Percentiles rank a stretch among this genome's conserved stretches.
Conservation (phyloP, 2,329 filamentous ascomycete genomes). For the Xylariales sp. region DNA sequence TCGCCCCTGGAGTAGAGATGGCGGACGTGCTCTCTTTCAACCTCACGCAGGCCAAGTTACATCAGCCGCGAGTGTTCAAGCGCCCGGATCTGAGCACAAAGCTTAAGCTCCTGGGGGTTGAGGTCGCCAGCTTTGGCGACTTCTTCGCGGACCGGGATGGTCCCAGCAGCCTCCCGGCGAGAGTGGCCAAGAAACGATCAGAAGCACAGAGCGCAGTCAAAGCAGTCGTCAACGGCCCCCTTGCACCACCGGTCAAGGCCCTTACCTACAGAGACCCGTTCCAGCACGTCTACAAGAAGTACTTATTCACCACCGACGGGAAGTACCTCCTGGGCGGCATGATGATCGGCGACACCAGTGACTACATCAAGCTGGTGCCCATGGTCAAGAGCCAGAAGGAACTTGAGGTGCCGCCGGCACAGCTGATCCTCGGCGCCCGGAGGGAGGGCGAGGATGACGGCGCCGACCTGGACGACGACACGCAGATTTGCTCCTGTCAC, state of each 20-base stretch:
- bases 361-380: constrained; percentile 85
- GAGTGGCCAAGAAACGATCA: constrained; percentile 38
- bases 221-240: constrained; percentile 48
- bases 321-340: constrained; percentile 91
- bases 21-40: constrained; percentile 90
- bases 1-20: constrained; percentile 89
- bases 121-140: constrained; percentile 90
- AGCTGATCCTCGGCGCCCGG: constrained; percentile 77
- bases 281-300: constrained; percentile 87
- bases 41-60: constrained; percentile 74
- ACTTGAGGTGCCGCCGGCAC: constrained; percentile 71
- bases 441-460: constrained; percentile 69
- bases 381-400: constrained; percentile 81
- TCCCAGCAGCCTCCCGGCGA: constrained; percentile 66
- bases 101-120: constrained; percentile 81
- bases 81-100: constrained; percentile 87
- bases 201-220: constrained; percentile 31
- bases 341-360: constrained; percentile 92
- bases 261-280: constrained; percentile 89
- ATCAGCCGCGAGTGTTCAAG: constrained; percentile 68
- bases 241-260: constrained; percentile 66
- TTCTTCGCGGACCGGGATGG: constrained; percentile 89
- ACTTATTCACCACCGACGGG: constrained; percentile 83
- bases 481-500: constrained; percentile 89
- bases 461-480: constrained; percentile 77